phyloP scores from a whole-genome alignment of 140 eudicot genomes.

The Anethum foeniculum region DNA sequence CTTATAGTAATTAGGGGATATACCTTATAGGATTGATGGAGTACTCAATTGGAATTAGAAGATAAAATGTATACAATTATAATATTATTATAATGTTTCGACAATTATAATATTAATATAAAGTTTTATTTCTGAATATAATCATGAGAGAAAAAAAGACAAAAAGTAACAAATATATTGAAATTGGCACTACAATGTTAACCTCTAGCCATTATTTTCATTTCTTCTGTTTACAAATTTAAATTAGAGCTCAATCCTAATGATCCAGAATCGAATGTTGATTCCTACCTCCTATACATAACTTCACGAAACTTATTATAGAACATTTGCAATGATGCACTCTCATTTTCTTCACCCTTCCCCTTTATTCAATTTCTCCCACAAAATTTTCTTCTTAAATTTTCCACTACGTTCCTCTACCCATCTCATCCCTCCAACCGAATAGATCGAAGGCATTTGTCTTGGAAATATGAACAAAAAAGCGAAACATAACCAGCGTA shows the following conservation, averaged over 20 bases:
- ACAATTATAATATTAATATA: too few relatives aligned
- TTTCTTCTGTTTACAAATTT: neutral
- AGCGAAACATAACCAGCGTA: slow-evolving; percentile 16
- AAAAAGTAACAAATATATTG: neutral
- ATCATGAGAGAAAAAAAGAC: too few relatives aligned
- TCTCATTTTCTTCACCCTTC: neutral
- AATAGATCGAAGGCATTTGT: neutral
- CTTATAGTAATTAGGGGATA: too few relatives aligned
- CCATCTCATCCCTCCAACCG: neutral
- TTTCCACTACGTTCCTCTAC: neutral
- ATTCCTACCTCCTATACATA: neutral
- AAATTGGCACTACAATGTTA: neutral
- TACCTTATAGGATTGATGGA: too few relatives aligned
- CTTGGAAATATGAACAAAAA: neutral
- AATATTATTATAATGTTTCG: too few relatives aligned
- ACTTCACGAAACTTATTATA: neutral
- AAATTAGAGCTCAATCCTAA: neutral
- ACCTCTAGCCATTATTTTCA: neutral
- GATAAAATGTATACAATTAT: too few relatives aligned
- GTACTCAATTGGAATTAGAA: too few relatives aligned
- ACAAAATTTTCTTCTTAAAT: neutral
- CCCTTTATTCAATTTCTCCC: neutral
- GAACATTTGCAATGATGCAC: neutral
- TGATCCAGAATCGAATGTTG: neutral
- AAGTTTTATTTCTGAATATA: too few relatives aligned